Evolutionary conservation across 2,329 filamentous ascomycete genomes (phyloP).

Genomic region (Neopestalotiopsis rosae): DNA sequence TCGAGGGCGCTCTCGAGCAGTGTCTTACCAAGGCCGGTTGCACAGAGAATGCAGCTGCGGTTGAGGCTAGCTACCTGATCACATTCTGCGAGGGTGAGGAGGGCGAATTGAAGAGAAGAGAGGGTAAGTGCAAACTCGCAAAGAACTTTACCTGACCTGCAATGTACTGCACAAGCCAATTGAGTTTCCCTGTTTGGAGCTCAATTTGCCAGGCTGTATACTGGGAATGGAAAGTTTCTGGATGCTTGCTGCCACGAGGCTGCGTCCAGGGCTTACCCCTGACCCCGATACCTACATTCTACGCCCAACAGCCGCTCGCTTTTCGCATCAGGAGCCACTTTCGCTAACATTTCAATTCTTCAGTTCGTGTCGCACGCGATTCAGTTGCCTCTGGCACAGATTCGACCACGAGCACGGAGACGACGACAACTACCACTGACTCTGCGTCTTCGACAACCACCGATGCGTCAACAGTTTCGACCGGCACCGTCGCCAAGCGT

Average conservation of each 20-base stretch:
- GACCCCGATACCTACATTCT: background rate
- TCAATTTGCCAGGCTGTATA: background rate
- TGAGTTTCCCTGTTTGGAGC: background rate
- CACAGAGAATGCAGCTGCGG: conserved; percentile 38
- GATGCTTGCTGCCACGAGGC: background rate
- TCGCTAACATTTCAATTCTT: background rate
- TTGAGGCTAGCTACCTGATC: conserved; percentile 40
- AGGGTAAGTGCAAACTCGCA: background rate
- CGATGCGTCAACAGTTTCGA: background rate
- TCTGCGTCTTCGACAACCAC: background rate
- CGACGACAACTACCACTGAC: background rate
- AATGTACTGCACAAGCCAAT: background rate
- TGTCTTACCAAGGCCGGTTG: conserved; percentile 45
- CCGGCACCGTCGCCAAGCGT: conserved; percentile 14
- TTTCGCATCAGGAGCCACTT: background rate
- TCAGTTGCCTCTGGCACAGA: background rate
- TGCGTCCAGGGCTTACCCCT: background rate
- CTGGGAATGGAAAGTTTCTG: background rate
- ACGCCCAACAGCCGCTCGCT: background rate
- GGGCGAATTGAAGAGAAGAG: conserved; percentile 13
- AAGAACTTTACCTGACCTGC: background rate
- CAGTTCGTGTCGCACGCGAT: conserved; percentile 3
- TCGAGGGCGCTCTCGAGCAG: conserved; percentile 40
- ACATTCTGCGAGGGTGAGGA: conserved; percentile 34
- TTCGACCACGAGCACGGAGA: background rate